Percentiles rank a stretch among this genome's conserved stretches.
These are phyloP conservation scores for Alternaria angustiovoidea DNA, from an alignment of 2,329 filamentous ascomycete species.

Conservation along the genomic window DNA sequence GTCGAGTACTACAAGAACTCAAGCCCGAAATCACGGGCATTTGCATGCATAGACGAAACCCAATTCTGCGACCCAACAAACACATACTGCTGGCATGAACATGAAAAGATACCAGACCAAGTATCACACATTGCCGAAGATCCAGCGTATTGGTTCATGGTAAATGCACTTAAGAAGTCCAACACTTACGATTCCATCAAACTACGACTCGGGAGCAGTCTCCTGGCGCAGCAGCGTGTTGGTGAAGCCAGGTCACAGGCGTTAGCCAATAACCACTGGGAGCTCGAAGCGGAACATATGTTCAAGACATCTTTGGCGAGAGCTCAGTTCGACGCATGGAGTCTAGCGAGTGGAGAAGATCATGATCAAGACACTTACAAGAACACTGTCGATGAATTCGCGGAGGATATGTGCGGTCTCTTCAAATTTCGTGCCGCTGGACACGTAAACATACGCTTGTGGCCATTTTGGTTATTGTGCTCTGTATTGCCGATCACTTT, in stretches of 20 bases:
- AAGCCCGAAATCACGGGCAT: background rate
- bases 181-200: background rate
- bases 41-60: background rate
- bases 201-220: background rate
- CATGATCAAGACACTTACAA: conserved; percentile 5
- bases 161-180: background rate
- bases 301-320: conserved; percentile 10
- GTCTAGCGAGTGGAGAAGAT: conserved; percentile 11
- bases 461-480: background rate
- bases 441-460: background rate
- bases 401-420: background rate
- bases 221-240: background rate
- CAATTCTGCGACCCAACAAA: background rate
- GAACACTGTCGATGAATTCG: background rate
- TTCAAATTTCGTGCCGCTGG: background rate
- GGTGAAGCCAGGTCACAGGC: background rate
- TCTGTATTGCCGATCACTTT: background rate
- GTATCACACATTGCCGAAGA: background rate
- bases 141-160: background rate
- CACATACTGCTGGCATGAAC: background rate
- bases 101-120: background rate
- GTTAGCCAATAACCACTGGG: conserved; percentile 8
- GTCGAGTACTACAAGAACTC: background rate
- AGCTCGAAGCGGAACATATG: conserved; percentile 5
- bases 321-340: conserved; percentile 16